These are phyloP conservation scores for Oryza punctata DNA, from an alignment of 176 grass and related monocot genomes.

Conservation along the genomic window DNA sequence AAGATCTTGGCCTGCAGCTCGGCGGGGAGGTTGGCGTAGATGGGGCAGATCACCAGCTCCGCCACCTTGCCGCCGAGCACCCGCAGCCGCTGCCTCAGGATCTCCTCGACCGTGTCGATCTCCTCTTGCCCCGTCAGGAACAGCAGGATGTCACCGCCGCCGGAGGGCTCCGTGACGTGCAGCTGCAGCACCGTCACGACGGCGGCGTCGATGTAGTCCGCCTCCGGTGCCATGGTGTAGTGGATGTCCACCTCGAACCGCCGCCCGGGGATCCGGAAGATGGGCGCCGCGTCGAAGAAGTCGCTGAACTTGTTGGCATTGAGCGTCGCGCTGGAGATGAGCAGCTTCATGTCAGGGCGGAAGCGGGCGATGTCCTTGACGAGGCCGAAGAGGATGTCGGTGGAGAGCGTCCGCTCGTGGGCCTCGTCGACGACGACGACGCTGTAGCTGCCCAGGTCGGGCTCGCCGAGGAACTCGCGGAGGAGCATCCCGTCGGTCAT, in stretches of 20 bases:
- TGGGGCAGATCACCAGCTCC: constrained; percentile 46
- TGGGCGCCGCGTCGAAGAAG: constrained; percentile 60
- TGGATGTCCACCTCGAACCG: constrained; percentile 56
- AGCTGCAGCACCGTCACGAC: constrained; percentile 56
- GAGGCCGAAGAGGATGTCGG: constrained; percentile 71
- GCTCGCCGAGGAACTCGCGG: constrained; percentile 62
- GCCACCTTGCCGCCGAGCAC: constrained; percentile 42
- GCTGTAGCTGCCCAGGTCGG: constrained; percentile 63
- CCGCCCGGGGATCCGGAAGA: constrained; percentile 63
- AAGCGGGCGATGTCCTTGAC: constrained; percentile 59
- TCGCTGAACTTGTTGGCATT: constrained; percentile 65
- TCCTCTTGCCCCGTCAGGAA: constrained; percentile 78
- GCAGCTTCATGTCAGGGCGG: constrained; percentile 58
- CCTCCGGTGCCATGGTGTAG: constrained; percentile 62
- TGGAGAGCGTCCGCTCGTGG: constrained; percentile 63
- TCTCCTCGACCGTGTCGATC: constrained; percentile 65
- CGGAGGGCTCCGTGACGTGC: constrained; percentile 47
- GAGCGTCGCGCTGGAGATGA: constrained; percentile 67
- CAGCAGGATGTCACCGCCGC: constrained; percentile 59
- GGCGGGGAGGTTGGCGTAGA: constrained; percentile 57
- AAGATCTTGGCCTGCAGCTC: constrained; percentile 67
- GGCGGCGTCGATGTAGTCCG: constrained; percentile 60
- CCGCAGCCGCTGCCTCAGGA: constrained; percentile 46
- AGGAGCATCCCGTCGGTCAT: constrained; percentile 70
- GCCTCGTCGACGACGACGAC: constrained; percentile 77